Base-by-base conservation (phyloP, 331 rosid species). In the Spiraea crenata region DNA sequence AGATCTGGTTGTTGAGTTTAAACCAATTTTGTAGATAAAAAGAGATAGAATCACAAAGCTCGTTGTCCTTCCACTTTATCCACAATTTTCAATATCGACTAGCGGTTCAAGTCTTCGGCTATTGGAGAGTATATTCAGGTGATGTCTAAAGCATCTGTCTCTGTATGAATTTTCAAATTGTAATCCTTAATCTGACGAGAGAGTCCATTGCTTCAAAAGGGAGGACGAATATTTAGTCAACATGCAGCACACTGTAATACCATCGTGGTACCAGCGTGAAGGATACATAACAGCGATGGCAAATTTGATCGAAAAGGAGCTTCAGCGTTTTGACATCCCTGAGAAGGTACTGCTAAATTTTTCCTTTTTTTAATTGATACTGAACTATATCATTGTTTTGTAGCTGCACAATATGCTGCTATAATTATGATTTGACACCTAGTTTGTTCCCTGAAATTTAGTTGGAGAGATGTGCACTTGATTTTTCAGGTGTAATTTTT, bases 11-110 rank as follows among this genome's bases (percentile, higher is more conserved):
- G 17, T 49, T 77, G 57, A 70, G 66, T 60, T 57, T 7, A 19
- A 66, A 79, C 76, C 45, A 35, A 59, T 63, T 54, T 74, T 72
- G 82, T 69, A 92, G 98, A 92, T 92, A 67, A 92, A 92, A 88
- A 85, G 73, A 76, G 98, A 92, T 81, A 87, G 91, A 70, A 92
- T 90, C 64, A 82, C 91, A 46, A 92, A 88, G 83, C 98, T 92
- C 79, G 98, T 92, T n/a, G 98, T 92, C 72, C 96, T 92, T 81
- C 98, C 98, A 6, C 98, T 92, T 85, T 92, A 92, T 87, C 98
- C 98, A 34, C 98, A 92, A 85, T 92, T 92, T 86, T 92, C 98
- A 79, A 92, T 92, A 86, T 92, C 98, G 48, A 92, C 98, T 54
- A 92, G 98, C 37, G 98, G 98, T 71, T 92, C 98, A 81, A 92